phyloP scores from a whole-genome alignment of 106 monocot genomes.

The Amphibolis antarctica region DNA sequence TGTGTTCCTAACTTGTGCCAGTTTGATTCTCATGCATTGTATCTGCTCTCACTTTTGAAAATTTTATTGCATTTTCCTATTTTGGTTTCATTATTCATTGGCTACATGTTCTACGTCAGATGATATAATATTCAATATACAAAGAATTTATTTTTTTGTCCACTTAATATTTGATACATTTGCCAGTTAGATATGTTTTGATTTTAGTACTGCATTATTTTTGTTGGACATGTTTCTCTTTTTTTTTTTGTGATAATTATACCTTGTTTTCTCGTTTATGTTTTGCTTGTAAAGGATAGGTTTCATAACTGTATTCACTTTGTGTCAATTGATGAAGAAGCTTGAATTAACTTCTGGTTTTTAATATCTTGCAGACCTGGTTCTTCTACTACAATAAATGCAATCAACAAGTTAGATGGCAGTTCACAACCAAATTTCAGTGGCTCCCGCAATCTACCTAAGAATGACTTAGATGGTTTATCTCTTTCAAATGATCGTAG shows the following conservation, averaged over 20 bases:
- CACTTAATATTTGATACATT: too few species aligned
- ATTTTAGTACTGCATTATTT: too few species aligned
- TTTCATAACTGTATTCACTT: neutral
- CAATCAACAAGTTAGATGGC: constrained; percentile 45
- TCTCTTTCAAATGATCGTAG: constrained; percentile 52
- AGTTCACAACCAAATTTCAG: constrained; percentile 36
- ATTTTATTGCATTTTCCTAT: neutral
- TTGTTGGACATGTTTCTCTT: too few species aligned
- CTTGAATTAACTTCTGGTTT: neutral
- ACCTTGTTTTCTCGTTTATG: too few species aligned
- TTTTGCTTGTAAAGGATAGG: too few species aligned
- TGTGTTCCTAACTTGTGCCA: neutral
- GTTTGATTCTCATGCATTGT: neutral
- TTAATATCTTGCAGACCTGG: constrained; percentile 35
- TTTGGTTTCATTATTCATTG: too few species aligned
- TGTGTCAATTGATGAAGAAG: neutral
- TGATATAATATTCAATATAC: too few species aligned
- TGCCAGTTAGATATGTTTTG: too few species aligned
- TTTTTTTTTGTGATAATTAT: too few species aligned
- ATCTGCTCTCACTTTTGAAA: neutral
- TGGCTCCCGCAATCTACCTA: constrained; percentile 23
- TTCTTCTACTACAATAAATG: constrained; percentile 37
- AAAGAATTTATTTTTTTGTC: too few species aligned
- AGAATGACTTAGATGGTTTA: constrained; percentile 37
- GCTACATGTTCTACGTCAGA: too few species aligned